Evolutionary conservation across 2,329 filamentous ascomycete species (phyloP).

Genomic region (Ascochyta lentis): DNA sequence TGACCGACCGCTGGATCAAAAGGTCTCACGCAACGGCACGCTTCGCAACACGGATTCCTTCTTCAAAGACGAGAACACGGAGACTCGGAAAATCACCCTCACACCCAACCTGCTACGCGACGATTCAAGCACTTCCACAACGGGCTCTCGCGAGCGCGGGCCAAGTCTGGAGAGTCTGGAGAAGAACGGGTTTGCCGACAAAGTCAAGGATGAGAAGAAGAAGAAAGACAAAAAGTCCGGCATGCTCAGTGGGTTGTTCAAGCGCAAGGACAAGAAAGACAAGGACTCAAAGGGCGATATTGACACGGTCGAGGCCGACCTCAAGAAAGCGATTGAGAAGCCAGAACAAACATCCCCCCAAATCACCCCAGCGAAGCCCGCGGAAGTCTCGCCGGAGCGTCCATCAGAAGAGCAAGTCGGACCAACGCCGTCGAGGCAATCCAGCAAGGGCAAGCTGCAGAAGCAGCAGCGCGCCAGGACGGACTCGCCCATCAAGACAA

Average conservation of each 20-base stretch:
- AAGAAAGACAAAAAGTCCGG: constrained; percentile 74
- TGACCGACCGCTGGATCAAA: constrained; percentile 53
- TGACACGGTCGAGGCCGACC: constrained; percentile 50
- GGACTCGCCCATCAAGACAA: constrained; percentile 43
- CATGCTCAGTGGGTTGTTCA: constrained; percentile 74
- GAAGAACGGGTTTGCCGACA: constrained; percentile 69
- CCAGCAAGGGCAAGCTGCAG: constrained; percentile 50
- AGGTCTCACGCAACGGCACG: constrained; percentile 77
- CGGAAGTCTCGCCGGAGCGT: constrained; percentile 37
- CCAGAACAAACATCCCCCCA: constrained; percentile 37
- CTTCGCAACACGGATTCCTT: constrained; percentile 94
- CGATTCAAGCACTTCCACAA: constrained; percentile 61
- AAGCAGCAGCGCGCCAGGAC: constrained; percentile 42
- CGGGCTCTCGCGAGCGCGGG: constrained; percentile 55
- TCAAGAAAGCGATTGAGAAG: constrained; percentile 43
- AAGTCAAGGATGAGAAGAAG: constrained; percentile 73
- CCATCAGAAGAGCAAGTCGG: constrained; percentile 39
- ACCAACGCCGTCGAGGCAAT: constrained; percentile 36
- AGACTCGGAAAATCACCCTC: constrained; percentile 96
- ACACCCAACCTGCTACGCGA: constrained; percentile 92
- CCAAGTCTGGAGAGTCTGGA: constrained; percentile 80
- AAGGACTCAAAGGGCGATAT: constrained; percentile 48
- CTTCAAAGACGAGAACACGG: constrained; percentile 93
- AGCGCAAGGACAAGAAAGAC: constrained; percentile 68
- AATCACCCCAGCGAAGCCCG: constrained; percentile 41